Base-by-base conservation (phyloP, 2,329 filamentous ascomycete species). In the Botryosphaeria agaves region DNA sequence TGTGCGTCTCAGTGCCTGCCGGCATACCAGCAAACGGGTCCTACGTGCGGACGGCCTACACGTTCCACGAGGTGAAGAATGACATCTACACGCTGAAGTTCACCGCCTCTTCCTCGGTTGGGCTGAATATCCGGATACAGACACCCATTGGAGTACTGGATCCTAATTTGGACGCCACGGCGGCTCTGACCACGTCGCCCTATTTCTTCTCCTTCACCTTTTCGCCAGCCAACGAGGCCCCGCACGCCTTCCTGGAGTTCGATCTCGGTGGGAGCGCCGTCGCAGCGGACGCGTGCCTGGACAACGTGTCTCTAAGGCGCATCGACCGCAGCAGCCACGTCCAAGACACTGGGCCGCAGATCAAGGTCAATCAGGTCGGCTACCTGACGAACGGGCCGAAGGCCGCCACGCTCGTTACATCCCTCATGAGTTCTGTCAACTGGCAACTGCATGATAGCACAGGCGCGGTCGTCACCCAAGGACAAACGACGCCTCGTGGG, bases 11-110 rank as follows among this genome's bases (percentile, higher is more conserved):
- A 8, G 34, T 35, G 1, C 34, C 34, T 11, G 34, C 31, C 16
- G 28, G 28, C 17, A 34, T 28, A 8, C 12, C 31, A 18, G 3
- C 31, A 2, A 35, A 35, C 12, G 27, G 26, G 7, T 33, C 31
- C 28, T 35, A 30, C 21, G 27, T 35, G 5, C 21, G 27, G 23
- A 35, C 31, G 5, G 27, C 21, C 5, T 14, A 35, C 16, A 33
- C 29, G n/a, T 35, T 35, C 12, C 29, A 26, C 4, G 32, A 35
- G 17, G 18, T 34, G 17, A 35, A 35, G 17, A 35, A 35, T n/a
- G 34, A 35, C 16, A 23, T 35, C 9, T 35, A 35, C 23, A 30
- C 17, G 15, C 7, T 35, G 31, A 35, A 35, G 17, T 35, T 35
- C n/a, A 35, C 34, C 17, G 34, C 34, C 5, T 34, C 19, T 3